Evolutionary conservation across 441 rosid genomes (phyloP), one percentile per base, ranked within the genome.

Genomic region (Erodium trifolium): DNA sequence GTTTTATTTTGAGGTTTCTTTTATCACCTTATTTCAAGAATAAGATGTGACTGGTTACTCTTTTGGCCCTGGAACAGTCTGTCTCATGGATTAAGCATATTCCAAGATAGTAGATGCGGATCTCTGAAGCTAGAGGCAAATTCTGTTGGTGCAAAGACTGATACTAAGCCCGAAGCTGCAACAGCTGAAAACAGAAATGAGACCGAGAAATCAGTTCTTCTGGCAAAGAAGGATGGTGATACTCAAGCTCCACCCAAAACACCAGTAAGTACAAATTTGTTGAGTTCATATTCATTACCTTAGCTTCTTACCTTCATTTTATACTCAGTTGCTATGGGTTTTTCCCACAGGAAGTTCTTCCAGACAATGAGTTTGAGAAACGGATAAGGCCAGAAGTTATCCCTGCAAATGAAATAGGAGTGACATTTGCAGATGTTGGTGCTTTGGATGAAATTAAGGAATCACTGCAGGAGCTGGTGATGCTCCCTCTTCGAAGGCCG

Each of bases 401-500:
- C 77, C 97, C 99, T 14, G 94, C 99, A 34, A 86, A 68, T 73
- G 92, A 94, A 79, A 88, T 94, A 60, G 99, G 99, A 63, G 99
- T 94, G 68, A 94, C 97, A 47, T 94, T 94, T 80, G 82, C 91
- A 18, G 98, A 94, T 76, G 86, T 94, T 66, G 97, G 99, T 67
- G 88, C 98, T 60, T 35, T 94, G 73, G 92, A 92, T 66, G 99
- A 94, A 72, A 88, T 69, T 19, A 94, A 94, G 78, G 98, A 94
- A 75, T 92, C 99, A 2, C 93, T 94, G 34, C 98, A 94, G 79
- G 99, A 94, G 80, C 88, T 90, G 37, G 99, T 94, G 72, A 94
- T 94, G 98, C 99, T 94, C 67, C 99, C 99, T 72, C 93, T 94
- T 27, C 88, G 93, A 68, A 86, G 99, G 70, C 98, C 98, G 1